A percentile compares a stretch with the other conserved stretches of the same genome.
phyloP scores from a whole-genome alignment of 1,139 yeast genomes.

The Debaryomyces udenii region DNA sequence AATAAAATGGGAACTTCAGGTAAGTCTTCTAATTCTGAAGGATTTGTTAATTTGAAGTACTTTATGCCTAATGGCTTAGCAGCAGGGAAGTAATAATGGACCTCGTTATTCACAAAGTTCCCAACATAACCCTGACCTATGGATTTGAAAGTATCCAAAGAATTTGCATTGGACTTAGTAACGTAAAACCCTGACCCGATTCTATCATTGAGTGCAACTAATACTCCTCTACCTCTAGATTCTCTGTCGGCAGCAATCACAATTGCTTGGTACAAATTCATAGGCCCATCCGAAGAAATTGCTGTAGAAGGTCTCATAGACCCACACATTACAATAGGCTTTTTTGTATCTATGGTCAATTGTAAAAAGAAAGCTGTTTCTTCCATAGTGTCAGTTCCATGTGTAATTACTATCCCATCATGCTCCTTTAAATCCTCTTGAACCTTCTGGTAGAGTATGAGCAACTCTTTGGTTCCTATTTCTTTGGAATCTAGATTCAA shows the following conservation, averaged over 20 bases:
- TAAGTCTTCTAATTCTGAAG: constrained; percentile 20
- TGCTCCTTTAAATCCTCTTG: constrained; percentile 47
- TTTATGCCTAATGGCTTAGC: constrained; percentile 58
- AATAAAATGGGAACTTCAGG: constrained; percentile 57
- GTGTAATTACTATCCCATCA: constrained; percentile 65
- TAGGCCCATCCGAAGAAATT: constrained; percentile 71
- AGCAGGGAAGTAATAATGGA: constrained; percentile 67
- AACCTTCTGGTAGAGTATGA: constrained; percentile 43
- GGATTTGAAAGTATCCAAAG: constrained; percentile 67
- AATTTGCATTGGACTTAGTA: constrained; percentile 70
- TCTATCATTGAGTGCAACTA: constrained; percentile 67
- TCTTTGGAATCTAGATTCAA: constrained; percentile 69
- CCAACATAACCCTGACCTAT: constrained; percentile 74
- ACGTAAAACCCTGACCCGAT: constrained; percentile 71
- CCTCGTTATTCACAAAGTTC: constrained; percentile 65
- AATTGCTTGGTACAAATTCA: constrained; percentile 72
- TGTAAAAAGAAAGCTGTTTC: constrained; percentile 73
- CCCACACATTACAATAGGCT: constrained; percentile 70
- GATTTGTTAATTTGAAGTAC: constrained; percentile 34
- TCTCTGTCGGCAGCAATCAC: constrained; percentile 57
- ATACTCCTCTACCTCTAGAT: constrained; percentile 59
- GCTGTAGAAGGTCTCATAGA: constrained; percentile 76
- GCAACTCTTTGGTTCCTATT: constrained; percentile 46
- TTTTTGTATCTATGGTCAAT: constrained; percentile 55
- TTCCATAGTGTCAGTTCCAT: constrained; percentile 74